A percentile compares a stretch with the other conserved stretches of the same genome.
Conservation (phyloP, 2,329 filamentous ascomycete species). For the Diaporthe sp. region DNA sequence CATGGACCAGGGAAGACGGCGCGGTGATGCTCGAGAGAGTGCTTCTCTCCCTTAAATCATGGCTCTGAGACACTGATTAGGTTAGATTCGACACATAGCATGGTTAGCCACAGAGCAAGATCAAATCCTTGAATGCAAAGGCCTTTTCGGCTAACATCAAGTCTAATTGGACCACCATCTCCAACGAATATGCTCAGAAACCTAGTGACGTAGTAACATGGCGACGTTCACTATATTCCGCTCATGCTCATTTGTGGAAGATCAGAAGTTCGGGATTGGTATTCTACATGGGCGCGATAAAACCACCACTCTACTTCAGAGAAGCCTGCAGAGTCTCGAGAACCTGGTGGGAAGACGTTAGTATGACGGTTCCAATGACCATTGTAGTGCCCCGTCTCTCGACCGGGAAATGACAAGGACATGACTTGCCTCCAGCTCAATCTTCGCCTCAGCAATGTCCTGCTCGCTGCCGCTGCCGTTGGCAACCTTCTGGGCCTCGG, state of each 20-base stretch:
- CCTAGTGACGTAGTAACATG: background rate
- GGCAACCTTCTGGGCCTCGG: constrained; percentile 96
- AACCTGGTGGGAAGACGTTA: constrained; percentile 70
- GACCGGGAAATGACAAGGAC: background rate
- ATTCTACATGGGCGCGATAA: constrained; percentile 54
- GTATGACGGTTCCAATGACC: constrained; percentile 40
- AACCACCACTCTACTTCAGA: constrained; percentile 76
- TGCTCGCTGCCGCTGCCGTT: constrained; percentile 92
- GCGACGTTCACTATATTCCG: constrained; percentile 5
- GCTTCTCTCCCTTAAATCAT: too few relatives aligned
- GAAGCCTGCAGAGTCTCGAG: constrained; percentile 86
- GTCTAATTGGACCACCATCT: constrained; percentile 21
- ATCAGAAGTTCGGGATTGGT: constrained; percentile 40
- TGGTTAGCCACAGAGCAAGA: background rate
- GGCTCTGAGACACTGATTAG: background rate
- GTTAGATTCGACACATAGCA: background rate
- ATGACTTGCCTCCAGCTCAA: constrained; percentile 89
- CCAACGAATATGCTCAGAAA: background rate
- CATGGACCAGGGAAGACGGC: background rate
- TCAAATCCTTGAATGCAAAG: background rate
- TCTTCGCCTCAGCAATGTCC: constrained; percentile 98
- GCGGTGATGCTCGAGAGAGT: background rate
- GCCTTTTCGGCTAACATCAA: background rate
- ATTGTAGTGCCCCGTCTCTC: background rate
- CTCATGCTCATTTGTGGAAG: background rate